Evolutionary conservation across 352 stramenopile species (phyloP).

Genomic region (Thraustochytrium sp.): DNA sequence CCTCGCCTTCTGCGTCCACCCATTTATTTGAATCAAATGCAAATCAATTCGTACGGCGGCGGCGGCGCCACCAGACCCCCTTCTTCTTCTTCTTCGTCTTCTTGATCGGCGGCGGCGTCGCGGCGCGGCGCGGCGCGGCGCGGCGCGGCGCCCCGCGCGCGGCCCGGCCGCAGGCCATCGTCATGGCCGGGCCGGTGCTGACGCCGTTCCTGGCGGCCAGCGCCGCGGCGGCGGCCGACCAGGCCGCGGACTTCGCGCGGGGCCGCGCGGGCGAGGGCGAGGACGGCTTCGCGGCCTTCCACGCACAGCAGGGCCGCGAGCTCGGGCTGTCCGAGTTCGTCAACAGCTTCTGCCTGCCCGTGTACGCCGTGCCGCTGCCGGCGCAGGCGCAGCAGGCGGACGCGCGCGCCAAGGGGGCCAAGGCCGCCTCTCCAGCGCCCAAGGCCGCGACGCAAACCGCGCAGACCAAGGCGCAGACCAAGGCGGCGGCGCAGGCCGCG

Average conservation of each 20-base stretch:
- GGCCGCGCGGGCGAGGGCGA: not conserved
- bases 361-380: constrained; percentile 11
- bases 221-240: not conserved
- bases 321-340: not conserved
- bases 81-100: not conserved
- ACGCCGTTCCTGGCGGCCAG: not conserved
- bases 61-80: no score
- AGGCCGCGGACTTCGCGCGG: not conserved
- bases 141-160: not conserved
- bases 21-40: no score
- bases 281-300: not conserved
- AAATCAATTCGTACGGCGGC: no score
- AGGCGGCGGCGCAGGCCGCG: not conserved
- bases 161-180: not conserved
- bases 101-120: not conserved
- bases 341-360: constrained; percentile 23
- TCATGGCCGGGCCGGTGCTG: not conserved
- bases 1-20: no score
- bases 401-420: no score
- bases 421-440: no score
- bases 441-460: no score
- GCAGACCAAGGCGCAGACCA: not conserved
- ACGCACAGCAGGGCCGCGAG: not conserved
- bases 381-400: not conserved
- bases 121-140: not conserved